Evolutionary conservation across 1,139 yeast species (phyloP).

Genomic region (Protomyces inundatus): DNA sequence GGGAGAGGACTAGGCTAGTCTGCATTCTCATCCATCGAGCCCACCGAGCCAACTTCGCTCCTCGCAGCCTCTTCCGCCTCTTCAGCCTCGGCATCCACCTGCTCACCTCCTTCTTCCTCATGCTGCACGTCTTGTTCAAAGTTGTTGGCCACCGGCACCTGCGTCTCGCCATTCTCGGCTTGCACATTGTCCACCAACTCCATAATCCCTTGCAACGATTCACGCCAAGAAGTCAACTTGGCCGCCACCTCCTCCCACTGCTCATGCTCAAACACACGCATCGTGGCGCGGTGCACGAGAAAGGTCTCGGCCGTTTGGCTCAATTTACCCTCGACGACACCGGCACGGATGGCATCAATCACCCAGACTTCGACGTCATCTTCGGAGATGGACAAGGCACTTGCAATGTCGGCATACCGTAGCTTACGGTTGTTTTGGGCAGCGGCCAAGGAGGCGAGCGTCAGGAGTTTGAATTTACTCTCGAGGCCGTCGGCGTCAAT

Average conservation of each 20-base stretch:
- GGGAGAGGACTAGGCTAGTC: not conserved
- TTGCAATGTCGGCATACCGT: conserved; percentile 39
- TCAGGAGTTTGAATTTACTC: conserved; percentile 33
- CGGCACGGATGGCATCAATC: conserved; percentile 45
- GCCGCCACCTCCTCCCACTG: conserved; percentile 42
- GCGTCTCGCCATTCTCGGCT: conserved; percentile 1
- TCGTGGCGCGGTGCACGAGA: conserved; percentile 41
- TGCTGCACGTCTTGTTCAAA: not conserved
- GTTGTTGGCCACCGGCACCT: not conserved
- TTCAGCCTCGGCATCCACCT: conserved; percentile 30
- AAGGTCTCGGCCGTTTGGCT: conserved; percentile 42
- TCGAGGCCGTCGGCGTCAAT: conserved; percentile 35
- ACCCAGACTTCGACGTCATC: conserved; percentile 43
- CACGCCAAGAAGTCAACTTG: conserved; percentile 42
- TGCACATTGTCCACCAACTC: conserved; percentile 34
- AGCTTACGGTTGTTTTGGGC: conserved; percentile 34
- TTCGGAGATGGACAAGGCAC: conserved; percentile 38
- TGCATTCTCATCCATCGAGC: conserved; percentile 14
- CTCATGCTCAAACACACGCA: conserved; percentile 41
- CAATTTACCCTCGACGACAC: conserved; percentile 45
- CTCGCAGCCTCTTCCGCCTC: conserved; percentile 5
- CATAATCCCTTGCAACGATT: conserved; percentile 39
- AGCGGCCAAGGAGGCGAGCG: conserved; percentile 33
- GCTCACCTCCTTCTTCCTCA: conserved; percentile 5
- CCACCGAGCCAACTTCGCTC: conserved; percentile 4